Conservation (phyloP, 2,329 filamentous ascomycete species). For the Alternaria angustiovoidea region DNA sequence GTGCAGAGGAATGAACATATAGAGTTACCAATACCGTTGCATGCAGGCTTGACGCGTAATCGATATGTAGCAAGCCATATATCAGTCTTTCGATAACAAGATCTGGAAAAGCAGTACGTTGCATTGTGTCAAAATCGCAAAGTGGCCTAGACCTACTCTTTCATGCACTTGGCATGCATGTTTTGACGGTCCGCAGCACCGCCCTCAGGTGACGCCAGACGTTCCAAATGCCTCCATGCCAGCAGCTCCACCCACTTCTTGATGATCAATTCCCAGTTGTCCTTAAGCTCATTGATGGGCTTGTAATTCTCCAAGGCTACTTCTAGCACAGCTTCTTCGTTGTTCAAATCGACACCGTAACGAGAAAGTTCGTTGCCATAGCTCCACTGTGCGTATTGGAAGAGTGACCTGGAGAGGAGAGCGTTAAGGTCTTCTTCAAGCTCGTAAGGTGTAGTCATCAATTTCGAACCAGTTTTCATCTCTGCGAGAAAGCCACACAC, state of each 20-base stretch:
- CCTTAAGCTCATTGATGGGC: conserved; percentile 1
- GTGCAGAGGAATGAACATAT: neutral
- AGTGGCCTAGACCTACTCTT: neutral
- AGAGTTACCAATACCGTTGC: neutral
- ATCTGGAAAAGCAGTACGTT: neutral
- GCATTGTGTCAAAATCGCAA: neutral
- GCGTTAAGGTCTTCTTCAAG: conserved; percentile 10
- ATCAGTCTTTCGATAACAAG: neutral
- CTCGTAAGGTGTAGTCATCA: conserved; percentile 11
- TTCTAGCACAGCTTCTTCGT: neutral
- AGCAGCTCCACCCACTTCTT: conserved; percentile 15
- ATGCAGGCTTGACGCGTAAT: neutral
- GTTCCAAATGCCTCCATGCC: conserved; percentile 20
- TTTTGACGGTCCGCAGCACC: conserved; percentile 7
- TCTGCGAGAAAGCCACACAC: conserved; percentile 2
- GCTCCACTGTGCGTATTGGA: neutral
- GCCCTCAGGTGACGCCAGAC: conserved; percentile 6
- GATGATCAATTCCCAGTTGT: conserved; percentile 12
- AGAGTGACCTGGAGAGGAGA: neutral
- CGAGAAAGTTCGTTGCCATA: neutral
- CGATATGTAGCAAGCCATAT: neutral
- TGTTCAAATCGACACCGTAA: neutral
- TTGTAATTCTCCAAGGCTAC: conserved; percentile 4
- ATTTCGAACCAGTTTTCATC: conserved; percentile 2
- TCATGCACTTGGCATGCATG: neutral